phyloP scores from a whole-genome alignment of 257 asterid genomes.

The Nicotiana tabacum region DNA sequence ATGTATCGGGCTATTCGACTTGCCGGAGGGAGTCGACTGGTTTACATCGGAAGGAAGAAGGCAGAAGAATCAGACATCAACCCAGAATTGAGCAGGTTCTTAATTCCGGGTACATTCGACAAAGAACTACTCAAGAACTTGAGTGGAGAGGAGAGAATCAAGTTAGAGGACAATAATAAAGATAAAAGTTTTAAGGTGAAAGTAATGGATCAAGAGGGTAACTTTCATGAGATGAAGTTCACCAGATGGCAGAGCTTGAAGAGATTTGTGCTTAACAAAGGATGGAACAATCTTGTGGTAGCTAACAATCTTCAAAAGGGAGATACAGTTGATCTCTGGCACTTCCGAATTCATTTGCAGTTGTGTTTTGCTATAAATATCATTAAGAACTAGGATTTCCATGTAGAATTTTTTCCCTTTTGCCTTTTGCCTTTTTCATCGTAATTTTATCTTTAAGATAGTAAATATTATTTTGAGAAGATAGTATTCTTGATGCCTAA shows the following conservation, averaged over 20 bases:
- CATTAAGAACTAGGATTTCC: not conserved
- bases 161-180: not conserved
- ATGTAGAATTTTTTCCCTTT: not conserved
- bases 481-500: not conserved
- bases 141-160: not conserved
- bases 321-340: not conserved
- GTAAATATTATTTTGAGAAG: not conserved
- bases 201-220: not conserved
- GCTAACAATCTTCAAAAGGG: not conserved
- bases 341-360: not conserved
- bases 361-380: not conserved
- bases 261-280: constrained; percentile 7
- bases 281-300: not conserved
- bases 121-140: not conserved
- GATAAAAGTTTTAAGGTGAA: not conserved
- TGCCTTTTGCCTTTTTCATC: not conserved
- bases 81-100: not conserved
- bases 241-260: not conserved
- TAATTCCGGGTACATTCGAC: not conserved
- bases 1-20: not conserved
- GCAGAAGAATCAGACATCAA: not conserved
- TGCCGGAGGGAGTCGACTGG: not conserved
- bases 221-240: not conserved
- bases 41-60: not conserved
- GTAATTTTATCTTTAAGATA: not conserved